A percentile compares a stretch with the other conserved stretches of the same genome.
These are phyloP conservation scores for Chalciporus piperatoides DNA, from an alignment of 1,284 basidiomycete species.

Conservation along the genomic window DNA sequence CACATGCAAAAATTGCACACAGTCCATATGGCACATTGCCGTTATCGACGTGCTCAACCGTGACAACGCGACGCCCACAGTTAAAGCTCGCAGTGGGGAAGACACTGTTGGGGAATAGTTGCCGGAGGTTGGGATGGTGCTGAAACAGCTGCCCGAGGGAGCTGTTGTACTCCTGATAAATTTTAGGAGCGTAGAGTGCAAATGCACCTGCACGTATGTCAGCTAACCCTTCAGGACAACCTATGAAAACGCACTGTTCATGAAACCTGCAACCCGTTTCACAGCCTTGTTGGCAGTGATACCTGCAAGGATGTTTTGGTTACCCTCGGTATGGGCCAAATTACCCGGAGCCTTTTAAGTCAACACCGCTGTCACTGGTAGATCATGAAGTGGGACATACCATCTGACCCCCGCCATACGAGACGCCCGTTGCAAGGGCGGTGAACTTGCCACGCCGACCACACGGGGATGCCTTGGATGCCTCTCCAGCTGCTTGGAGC, in stretches of 20 bases:
- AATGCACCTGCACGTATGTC: too few relatives aligned
- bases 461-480: neutral
- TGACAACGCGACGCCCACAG: neutral
- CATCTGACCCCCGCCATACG: neutral
- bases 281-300: too few relatives aligned
- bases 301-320: too few relatives aligned
- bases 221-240: too few relatives aligned
- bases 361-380: neutral
- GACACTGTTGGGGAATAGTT: neutral
- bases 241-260: too few relatives aligned
- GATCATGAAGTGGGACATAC: neutral
- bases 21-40: conserved; percentile 6
- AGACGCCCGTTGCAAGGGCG: neutral
- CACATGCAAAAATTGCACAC: conserved; percentile 8
- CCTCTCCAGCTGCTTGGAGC: neutral
- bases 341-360: too few relatives aligned
- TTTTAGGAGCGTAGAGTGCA: too few relatives aligned
- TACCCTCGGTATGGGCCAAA: too few relatives aligned
- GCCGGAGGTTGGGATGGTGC: neutral
- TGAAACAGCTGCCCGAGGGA: too few relatives aligned
- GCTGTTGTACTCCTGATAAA: too few relatives aligned
- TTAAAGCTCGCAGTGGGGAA: conserved; percentile 3
- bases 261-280: too few relatives aligned
- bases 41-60: conserved; percentile 1
- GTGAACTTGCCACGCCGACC: neutral